Conservation (phyloP, 495 filamentous ascomycete genomes). For the Annulohypoxylon maeteangense region DNA sequence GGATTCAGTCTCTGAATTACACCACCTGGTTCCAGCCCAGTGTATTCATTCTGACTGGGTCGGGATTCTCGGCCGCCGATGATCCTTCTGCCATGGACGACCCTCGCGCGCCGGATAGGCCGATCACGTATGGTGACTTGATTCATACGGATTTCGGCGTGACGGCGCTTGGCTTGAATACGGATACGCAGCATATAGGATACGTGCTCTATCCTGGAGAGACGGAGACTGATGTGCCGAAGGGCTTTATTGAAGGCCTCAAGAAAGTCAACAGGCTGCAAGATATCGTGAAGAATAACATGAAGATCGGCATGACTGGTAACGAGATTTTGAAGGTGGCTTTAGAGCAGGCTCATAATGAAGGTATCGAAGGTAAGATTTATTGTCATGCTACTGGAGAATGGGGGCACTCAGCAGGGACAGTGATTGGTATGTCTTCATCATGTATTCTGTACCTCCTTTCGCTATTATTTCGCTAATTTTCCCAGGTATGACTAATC, state of each 20-base stretch:
- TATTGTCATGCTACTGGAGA: constrained; percentile 63
- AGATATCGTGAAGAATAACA: constrained; percentile 56
- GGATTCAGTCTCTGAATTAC: constrained; percentile 58
- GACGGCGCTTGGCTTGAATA: constrained; percentile 59
- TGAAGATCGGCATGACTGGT: constrained; percentile 54
- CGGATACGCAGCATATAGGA: constrained; percentile 60
- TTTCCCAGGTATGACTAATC: constrained; percentile 58
- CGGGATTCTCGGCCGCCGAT: constrained; percentile 32
- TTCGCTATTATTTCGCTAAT: constrained; percentile 3
- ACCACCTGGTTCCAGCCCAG: constrained; percentile 61
- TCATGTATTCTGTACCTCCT: too few relatives aligned
- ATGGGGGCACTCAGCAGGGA: constrained; percentile 61
- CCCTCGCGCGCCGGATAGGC: constrained; percentile 31
- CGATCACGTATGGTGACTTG: constrained; percentile 55
- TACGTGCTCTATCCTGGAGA: constrained; percentile 58
- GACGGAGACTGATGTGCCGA: constrained; percentile 52
- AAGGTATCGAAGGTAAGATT: constrained; percentile 57
- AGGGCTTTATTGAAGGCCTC: constrained; percentile 52
- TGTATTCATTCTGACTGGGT: constrained; percentile 52
- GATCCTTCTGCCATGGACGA: constrained; percentile 25
- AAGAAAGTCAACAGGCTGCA: constrained; percentile 57
- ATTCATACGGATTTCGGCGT: constrained; percentile 62
- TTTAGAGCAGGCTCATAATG: constrained; percentile 50
- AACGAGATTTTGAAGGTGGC: constrained; percentile 54
- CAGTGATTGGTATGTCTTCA: constrained; percentile 53